Evolutionary conservation across 2,329 filamentous ascomycete species (phyloP).

Genomic region (Dactylellina haptotyla): DNA sequence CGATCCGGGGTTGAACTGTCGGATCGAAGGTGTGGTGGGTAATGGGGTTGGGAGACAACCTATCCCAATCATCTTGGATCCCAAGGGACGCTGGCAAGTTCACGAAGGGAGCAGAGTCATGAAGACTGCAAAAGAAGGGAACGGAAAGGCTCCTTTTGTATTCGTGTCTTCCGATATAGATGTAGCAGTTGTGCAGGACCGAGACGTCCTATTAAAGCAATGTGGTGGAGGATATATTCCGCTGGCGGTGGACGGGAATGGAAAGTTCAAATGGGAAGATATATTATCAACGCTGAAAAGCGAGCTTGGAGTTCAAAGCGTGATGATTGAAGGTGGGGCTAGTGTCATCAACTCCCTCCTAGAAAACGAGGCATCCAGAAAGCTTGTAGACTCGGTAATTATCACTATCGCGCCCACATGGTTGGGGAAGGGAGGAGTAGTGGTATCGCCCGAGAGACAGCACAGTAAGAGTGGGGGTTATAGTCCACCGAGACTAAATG

Average conservation of each 20-base stretch:
- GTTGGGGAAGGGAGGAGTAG: constrained; percentile 83
- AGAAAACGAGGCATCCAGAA: constrained; percentile 67
- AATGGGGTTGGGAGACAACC: constrained; percentile 72
- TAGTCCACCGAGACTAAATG: constrained; percentile 70
- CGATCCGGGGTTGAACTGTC: constrained; percentile 85
- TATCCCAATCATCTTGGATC: constrained; percentile 83
- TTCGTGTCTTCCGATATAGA: constrained; percentile 61
- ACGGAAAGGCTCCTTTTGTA: constrained; percentile 78
- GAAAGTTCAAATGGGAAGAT: constrained; percentile 16
- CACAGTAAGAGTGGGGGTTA: constrained; percentile 64
- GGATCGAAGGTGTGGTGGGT: constrained; percentile 68
- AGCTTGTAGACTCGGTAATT: constrained; percentile 79
- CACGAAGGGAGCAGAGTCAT: constrained; percentile 72
- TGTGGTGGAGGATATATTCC: constrained; percentile 68
- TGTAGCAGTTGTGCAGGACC: constrained; percentile 11
- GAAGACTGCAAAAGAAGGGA: constrained; percentile 70
- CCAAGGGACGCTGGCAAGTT: constrained; percentile 76
- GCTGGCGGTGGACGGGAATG: constrained; percentile 57
- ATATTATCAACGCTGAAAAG: constrained; percentile 59
- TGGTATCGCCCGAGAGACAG: constrained; percentile 75
- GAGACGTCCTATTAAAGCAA: constrained; percentile 62
- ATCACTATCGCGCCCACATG: constrained; percentile 90
- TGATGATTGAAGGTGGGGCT: constrained; percentile 93
- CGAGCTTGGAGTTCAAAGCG: constrained; percentile 67
- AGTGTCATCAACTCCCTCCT: constrained; percentile 83